Base-by-base conservation (phyloP, 2,329 filamentous ascomycete genomes). In the Sporothrix inflata region DNA sequence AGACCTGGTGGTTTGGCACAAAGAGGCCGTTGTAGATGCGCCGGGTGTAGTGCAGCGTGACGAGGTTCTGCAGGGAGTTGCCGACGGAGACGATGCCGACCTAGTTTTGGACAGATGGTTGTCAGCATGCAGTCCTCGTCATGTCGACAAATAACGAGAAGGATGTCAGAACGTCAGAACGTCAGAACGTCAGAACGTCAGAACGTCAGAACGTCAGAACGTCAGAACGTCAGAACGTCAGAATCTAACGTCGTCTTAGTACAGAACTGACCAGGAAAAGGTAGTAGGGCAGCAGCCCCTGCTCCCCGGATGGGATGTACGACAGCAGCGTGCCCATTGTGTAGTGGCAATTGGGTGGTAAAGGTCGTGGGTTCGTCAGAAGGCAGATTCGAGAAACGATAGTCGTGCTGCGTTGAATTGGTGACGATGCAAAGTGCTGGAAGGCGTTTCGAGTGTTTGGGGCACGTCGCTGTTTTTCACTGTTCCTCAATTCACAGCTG, bases 1-100 rank as follows among this genome's bases (percentile, higher is more conserved):
- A 11, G 12, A 87, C 80, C 42, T 81, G 79, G 51, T 81, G 73
- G 83, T 88, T 88, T 70, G 83, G 81, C 24, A 89, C 82, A 77
- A 89, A 89, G 75, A 83, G 83, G 74, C 90, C 90, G 76, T 91
- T 89, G 85, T 98, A 99, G 79, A 98, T 89, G 80, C 93, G 91
- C n/a, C 91, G 89, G 8, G 94, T 94, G 83, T 93, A 97, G 80
- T 90, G 86, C 3, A 94, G 86, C 21, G 94, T 97, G 47, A 84
- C 78, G 83, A 97, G 97, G 79, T 92, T 90, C 85, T 98, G 94
- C 63, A 97, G 80, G 47, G 90, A 92, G 85, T 99, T 99, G 78
- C 89, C 91, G 73, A 96, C 86, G 40, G 95, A 94, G 72, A 97
- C 88, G 72, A 94, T 79, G 72, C 94, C 94, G 79, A 97, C 88